A percentile compares a stretch with the other conserved stretches of the same genome.
These are phyloP conservation scores for Colletotrichum sp. DNA, from an alignment of 2,329 filamentous ascomycete genomes.

Conservation along the genomic window DNA sequence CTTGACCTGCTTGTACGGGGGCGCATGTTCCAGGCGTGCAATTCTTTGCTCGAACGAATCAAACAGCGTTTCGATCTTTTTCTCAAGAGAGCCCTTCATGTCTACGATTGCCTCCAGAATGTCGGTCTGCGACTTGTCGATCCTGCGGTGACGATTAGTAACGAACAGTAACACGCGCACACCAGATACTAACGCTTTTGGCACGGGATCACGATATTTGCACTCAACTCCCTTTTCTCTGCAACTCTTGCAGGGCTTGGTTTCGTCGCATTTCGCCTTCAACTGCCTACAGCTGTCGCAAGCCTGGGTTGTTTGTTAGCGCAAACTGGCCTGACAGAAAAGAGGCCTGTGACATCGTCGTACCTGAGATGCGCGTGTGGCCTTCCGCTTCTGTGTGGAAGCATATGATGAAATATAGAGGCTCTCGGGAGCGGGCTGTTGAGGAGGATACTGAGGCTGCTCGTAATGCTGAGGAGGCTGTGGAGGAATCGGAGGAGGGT, in stretches of 20 bases:
- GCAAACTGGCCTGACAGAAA: background rate
- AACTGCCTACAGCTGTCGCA: slow-evolving; percentile 88
- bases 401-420: slow-evolving; percentile 48
- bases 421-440: slow-evolving; percentile 35
- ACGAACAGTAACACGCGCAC: slow-evolving; percentile 31
- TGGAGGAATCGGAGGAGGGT: slow-evolving; percentile 40
- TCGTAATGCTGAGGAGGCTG: slow-evolving; percentile 36
- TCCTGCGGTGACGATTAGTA: slow-evolving; percentile 40
- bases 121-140: slow-evolving; percentile 66
- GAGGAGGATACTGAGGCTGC: slow-evolving; percentile 30
- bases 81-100: slow-evolving; percentile 25
- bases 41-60: background rate
- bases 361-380: slow-evolving; percentile 70
- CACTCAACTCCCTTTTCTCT: slow-evolving; percentile 85
- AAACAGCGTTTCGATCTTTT: background rate
- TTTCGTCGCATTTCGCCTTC: slow-evolving; percentile 92
- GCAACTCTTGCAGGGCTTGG: slow-evolving; percentile 83
- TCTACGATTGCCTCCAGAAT: slow-evolving; percentile 60
- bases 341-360: background rate
- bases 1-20: slow-evolving; percentile 5
- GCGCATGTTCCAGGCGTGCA: background rate
- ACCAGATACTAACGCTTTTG: slow-evolving; percentile 75
- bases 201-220: slow-evolving; percentile 88
- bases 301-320: slow-evolving; percentile 59
- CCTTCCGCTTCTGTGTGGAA: slow-evolving; percentile 62